Evolutionary conservation across 805 yeast species (phyloP).

Genomic region (Cyberlindnera bimundalis): DNA sequence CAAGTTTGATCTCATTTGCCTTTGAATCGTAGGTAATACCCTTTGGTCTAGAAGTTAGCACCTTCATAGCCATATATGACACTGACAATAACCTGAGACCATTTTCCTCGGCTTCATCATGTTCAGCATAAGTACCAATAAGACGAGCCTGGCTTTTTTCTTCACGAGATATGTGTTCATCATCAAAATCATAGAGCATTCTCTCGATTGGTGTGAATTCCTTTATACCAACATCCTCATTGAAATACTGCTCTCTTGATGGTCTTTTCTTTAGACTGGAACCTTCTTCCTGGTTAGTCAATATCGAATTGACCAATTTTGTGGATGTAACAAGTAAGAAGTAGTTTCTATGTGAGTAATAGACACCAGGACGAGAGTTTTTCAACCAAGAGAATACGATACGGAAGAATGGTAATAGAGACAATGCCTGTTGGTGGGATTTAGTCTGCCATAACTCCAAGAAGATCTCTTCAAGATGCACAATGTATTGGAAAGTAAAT

Average conservation of each 20-base stretch:
- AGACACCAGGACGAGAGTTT: slow-evolving; percentile 42
- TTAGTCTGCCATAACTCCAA: slow-evolving; percentile 29
- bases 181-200: slow-evolving; percentile 60
- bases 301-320: slow-evolving; percentile 30
- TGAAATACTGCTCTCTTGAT: slow-evolving; percentile 49
- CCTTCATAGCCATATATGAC: slow-evolving; percentile 30
- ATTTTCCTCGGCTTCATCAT: slow-evolving; percentile 31
- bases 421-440: slow-evolving; percentile 18
- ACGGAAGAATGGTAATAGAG: slow-evolving; percentile 40
- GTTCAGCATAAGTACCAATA: slow-evolving; percentile 25
- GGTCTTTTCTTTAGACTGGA: slow-evolving; percentile 34
- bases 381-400: slow-evolving; percentile 56
- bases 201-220: slow-evolving; percentile 56
- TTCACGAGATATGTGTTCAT: slow-evolving; percentile 27
- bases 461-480: slow-evolving; percentile 31
- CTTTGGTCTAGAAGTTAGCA: slow-evolving; percentile 28
- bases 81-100: slow-evolving; percentile 33
- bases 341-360: slow-evolving; percentile 31
- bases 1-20: slow-evolving; percentile 16
- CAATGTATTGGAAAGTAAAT: slow-evolving; percentile 40
- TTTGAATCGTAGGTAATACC: slow-evolving; percentile 29
- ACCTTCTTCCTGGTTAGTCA: slow-evolving; percentile 9
- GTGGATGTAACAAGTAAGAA: slow-evolving; percentile 32
- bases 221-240: slow-evolving; percentile 60
- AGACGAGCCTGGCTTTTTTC: slow-evolving; percentile 17